Evolutionary conservation across 2,329 filamentous ascomycete genomes (phyloP), one percentile per base, ranked within the genome.

Genomic region (Tolypocladium pustulatum): DNA sequence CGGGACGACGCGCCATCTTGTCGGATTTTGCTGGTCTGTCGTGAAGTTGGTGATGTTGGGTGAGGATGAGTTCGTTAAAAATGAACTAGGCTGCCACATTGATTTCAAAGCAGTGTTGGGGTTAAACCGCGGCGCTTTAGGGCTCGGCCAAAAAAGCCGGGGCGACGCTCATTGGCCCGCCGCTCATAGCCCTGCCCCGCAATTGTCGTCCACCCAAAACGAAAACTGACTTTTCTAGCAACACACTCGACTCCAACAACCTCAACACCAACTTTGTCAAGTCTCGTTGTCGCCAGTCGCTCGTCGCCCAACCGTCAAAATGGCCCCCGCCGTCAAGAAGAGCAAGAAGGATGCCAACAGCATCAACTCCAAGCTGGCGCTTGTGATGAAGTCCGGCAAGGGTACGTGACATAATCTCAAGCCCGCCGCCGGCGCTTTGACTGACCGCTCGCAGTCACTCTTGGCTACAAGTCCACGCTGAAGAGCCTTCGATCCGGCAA

Each of bases 1-100:
- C 94, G 76, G 94, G 94, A 89, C 94, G 91, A 81, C 94, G 91
- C 76, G 94, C 94, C 94, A 99, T 99, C 84, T 88, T 92, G 88
- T 87, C 85, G 80, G 83, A 81, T 80, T 84, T 70, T 71, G 65
- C 71, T 73, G 68, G 62, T 64, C 58, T 64, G 63, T 69, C 66
- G 69, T 64, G 62, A 59, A 61, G 57, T 65, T 65, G 65, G 65
- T 75, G 71, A 65, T 72, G 69, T 71, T 66, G 67, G 68, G 64
- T 65, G 66, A 68, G 68, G 65, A 67, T 66, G 64, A 65, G 62
- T 63, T 63, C 64, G 62, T 61, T 63, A 62, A 61, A 62, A 65
- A 64, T 60, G 66, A 68, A 62, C 61, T 63, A 59, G 62, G 65
- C 61, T 66, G 65, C 67, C 58, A 63, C 59, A 65, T 73, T 79